Base-by-base conservation (phyloP, 306 rosid genomes). In the Cicer arietinum region DNA sequence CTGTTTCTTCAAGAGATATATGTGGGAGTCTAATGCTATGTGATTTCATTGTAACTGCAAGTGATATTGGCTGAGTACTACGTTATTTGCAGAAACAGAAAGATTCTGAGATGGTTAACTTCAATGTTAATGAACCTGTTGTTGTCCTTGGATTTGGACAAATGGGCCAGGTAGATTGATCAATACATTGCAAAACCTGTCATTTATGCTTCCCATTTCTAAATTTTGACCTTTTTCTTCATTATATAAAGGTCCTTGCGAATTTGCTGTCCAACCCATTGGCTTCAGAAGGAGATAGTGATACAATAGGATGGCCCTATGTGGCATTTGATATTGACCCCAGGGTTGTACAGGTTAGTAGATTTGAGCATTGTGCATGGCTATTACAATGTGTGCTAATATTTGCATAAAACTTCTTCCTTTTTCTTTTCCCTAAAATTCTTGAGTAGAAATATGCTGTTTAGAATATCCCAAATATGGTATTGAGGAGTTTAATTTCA, bases 141-240 rank as follows among this genome's bases (percentile, higher is more conserved):
- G 90, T 94, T 56, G 86, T 92, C 78, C 92, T 94, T 88, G 99
- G 99, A 82, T 94, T 94, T 85, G 99, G 99, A 53, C 96, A 92
- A 84, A 94, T 89, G 95, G 97, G 96, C 58, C 99, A 94, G 99
- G 99, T 94, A 85, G 56, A 35, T 62, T 56, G 53, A 61, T 9
- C 63, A 46, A 81, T 71, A 17, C 82, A 65, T 75, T 48, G 72
- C 61, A 59, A 35, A 57, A 84, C 77, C 59, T 79, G 77, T 77
- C 56, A 25, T 56, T 75, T 75, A 48, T 25, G 35, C 67, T 43
- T 16, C 39, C 70, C 57, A 54, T 37, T 59, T 81, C 82, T 84
- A 35, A 82, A 16, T 42, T 72, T 75, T 62, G 63, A 63, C 69
- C 45, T 13, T 79, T 66, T n/a, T 79, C 66, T 59, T 63, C 73